Evolutionary conservation across 1,284 basidiomycete genomes (phyloP), one percentile per base, ranked within the genome.

Genomic region (Pseudozyma pruni): DNA sequence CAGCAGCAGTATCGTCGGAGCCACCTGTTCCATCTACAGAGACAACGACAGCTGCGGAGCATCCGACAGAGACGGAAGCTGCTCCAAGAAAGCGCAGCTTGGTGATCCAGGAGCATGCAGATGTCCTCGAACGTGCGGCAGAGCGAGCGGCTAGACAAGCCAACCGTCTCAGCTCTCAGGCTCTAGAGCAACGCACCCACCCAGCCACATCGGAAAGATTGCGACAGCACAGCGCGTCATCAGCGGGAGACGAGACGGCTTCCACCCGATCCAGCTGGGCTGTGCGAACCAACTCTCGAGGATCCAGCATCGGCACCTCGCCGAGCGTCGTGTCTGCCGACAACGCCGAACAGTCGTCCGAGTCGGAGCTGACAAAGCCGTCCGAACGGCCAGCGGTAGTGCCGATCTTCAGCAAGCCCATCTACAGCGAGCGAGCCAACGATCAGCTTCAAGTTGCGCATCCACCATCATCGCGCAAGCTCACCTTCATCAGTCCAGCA

Each of bases 31-130:
- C 29, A 25, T 8, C 22, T 2, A 37, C 43, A 2, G 11, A 45
- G 10, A 22, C 35, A 17, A 13, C 49, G 25, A 1, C 57, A 37
- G n/a, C 48, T 27, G 17, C 48, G 16, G 33, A 38, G 20, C 20
- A 45, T 16, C 8, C 42, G 22, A n/a, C 33, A 44, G 39, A 37
- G 16, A 23, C 34, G 2, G 50, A 53, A n/a, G 14, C 35, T 14
- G 54, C 57, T 17, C 46, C 58, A 10, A 54, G 58, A n/a, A 66
- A 66, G 37, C 62, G 62, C 43, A 62, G 70, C 40, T 39, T 72
- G 5, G 64, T 72, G n/a, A 63, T 72, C 35, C 70, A 68, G 35
- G 70, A 72, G 40, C 59, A 62, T 27, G 59, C 59, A 31, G 59
- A 68, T 31, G 63, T 68, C 10, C 38, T 72, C 27, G 70, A 72